Conservation (phyloP, 306 rosid species). For the Castanea mollissima region DNA sequence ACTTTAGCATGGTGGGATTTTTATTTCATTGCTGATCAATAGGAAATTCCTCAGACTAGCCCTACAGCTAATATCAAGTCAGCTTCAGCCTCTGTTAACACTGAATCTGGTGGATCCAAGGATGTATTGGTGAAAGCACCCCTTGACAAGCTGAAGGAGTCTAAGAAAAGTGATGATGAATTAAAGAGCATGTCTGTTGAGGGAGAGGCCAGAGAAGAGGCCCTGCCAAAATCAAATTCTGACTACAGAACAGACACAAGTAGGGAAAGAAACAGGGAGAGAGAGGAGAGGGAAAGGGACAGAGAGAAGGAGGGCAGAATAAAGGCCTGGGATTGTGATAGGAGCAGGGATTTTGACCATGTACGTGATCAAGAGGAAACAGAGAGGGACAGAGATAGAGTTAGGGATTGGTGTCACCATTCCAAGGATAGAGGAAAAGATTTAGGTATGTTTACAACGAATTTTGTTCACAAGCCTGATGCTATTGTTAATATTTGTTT, state of each 20-base stretch:
- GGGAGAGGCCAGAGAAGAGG: slow-evolving; percentile 57
- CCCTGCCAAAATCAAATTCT: slow-evolving; percentile 48
- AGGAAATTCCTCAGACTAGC: slow-evolving; percentile 67
- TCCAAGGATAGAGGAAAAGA: slow-evolving; percentile 84
- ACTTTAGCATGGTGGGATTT: too few relatives aligned
- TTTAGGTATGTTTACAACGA: slow-evolving; percentile 39
- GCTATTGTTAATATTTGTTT: neutral
- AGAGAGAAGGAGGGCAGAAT: slow-evolving; percentile 59
- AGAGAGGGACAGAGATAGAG: slow-evolving; percentile 55
- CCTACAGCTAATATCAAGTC: slow-evolving; percentile 49
- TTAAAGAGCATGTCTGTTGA: slow-evolving; percentile 49
- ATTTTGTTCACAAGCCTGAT: neutral
- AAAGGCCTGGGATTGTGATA: slow-evolving; percentile 72
- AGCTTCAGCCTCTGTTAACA: slow-evolving; percentile 31
- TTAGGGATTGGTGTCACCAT: slow-evolving; percentile 57
- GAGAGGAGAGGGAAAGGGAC: slow-evolving; percentile 41
- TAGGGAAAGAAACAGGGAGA: slow-evolving; percentile 54
- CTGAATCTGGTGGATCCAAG: slow-evolving; percentile 50
- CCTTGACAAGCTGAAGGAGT: slow-evolving; percentile 55
- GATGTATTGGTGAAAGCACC: slow-evolving; percentile 44
- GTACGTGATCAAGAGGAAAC: slow-evolving; percentile 76
- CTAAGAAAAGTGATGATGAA: slow-evolving; percentile 66
- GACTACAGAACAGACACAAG: slow-evolving; percentile 55
- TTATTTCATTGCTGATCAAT: neutral
- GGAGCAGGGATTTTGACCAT: slow-evolving; percentile 80